Evolutionary conservation across 768 basidiomycete species (phyloP).

Genomic region (Filobasidium wieringae): DNA sequence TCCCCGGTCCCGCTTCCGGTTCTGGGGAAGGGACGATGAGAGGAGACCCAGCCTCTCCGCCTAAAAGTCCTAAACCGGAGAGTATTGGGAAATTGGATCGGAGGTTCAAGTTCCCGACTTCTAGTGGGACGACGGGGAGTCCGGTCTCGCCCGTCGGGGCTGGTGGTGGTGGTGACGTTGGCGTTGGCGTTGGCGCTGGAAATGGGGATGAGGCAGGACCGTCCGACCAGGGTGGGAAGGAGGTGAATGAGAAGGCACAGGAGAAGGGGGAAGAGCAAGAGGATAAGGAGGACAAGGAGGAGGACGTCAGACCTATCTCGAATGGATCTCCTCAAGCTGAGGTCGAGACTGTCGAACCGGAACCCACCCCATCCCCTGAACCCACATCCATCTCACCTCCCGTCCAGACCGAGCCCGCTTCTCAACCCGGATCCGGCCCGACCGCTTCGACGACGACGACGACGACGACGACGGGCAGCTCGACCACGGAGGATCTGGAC

Average conservation of each 20-base stretch:
- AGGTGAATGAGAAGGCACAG: too few species aligned
- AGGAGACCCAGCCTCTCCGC: constrained; percentile 14
- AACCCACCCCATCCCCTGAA: not conserved
- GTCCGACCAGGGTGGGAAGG: not conserved
- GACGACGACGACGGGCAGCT: not conserved
- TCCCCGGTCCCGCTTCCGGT: too few species aligned
- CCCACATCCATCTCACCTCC: not conserved
- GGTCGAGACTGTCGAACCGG: not conserved
- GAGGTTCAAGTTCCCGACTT: constrained; percentile 32
- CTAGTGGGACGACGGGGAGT: not conserved
- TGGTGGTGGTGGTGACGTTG: too few species aligned
- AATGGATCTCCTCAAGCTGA: too few species aligned
- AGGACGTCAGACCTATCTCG: too few species aligned
- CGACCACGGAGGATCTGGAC: not conserved
- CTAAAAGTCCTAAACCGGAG: constrained; percentile 36
- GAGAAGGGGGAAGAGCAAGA: too few species aligned
- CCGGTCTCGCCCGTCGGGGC: too few species aligned
- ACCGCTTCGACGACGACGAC: not conserved
- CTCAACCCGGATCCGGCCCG: not conserved
- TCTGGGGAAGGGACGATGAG: too few species aligned
- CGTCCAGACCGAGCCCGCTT: not conserved
- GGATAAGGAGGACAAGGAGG: too few species aligned
- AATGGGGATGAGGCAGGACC: too few species aligned
- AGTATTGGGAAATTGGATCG: constrained; percentile 36
- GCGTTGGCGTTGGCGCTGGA: too few species aligned